Base-by-base conservation (phyloP, 306 rosid genomes). In the Begonia loranthoides region DNA sequence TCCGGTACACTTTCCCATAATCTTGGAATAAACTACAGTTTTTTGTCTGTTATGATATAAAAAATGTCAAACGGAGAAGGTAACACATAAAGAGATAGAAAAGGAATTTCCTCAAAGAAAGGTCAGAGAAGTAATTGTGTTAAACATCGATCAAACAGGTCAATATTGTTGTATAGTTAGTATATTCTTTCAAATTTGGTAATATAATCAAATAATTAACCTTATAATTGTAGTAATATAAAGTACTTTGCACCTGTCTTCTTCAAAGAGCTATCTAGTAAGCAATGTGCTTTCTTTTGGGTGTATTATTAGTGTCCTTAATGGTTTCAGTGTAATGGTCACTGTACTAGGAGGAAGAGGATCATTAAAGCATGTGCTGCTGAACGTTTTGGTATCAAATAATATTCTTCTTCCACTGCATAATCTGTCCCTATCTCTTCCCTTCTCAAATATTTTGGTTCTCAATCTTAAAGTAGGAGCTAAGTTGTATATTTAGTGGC, bases 1-100 rank as follows among this genome's bases (percentile, higher is more conserved):
- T 71, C 68, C 55, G 76, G 69, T 55, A 64, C 59, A 56, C 41
- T 80, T 17, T 54, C 54, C 40, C 55, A 43, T 50, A 45, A 72
- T 71, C 22, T 43, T 61, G n/a, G 55, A 67, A 66, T 54, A 61
- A 41, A 66, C 51, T 38, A 66, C 58, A 34, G 46, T 54, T 77
- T n/a, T n/a, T n/a, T n/a, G n/a, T n/a, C n/a, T n/a, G n/a, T n/a
- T n/a, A 19, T 19, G 22, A 19, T 19, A 19, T 19, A 19, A 19
- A 19, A 19, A 2, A 2, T 19, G 22, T 19, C 22, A 2, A 19
- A 19, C 2, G n/a, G n/a, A 19, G 22, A 19, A 2, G 22, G 3
- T 19, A 1, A n/a, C n/a, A n/a, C n/a, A n/a, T n/a, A n/a, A n/a
- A n/a, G 22, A 1, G 22, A 19, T 19, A 19, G 22, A 19, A 19